Conservation (phyloP, 495 filamentous ascomycete species). For the Hyaloscypha hepaticicola region DNA sequence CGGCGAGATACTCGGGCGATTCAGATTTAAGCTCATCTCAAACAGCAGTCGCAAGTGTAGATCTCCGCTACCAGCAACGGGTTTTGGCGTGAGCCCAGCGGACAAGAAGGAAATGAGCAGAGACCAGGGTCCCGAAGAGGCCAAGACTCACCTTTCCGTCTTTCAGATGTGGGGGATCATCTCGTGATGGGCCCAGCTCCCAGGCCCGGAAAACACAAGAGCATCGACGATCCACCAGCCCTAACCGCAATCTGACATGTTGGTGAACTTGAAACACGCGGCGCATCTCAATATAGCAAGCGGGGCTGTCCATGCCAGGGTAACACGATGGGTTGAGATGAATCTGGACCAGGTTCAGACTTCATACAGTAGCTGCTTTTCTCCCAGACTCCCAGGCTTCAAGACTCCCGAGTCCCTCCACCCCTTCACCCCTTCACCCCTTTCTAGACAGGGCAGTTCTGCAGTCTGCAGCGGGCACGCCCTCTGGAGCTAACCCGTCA, state of each 20-base stretch:
- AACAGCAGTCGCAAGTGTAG: slow-evolving; percentile 7
- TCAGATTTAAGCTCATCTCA: slow-evolving; percentile 19
- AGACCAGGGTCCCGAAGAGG: neutral
- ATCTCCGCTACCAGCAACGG: slow-evolving; percentile 13
- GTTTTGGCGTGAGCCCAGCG: neutral
- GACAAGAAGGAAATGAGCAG: slow-evolving; percentile 12
- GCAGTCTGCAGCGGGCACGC: too few relatives aligned
- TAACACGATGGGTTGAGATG: neutral
- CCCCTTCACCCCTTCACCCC: too few relatives aligned
- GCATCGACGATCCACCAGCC: slow-evolving; percentile 9
- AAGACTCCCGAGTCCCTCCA: too few relatives aligned
- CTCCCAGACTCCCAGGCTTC: too few relatives aligned
- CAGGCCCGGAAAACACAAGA: neutral
- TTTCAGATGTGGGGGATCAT: slow-evolving; percentile 22
- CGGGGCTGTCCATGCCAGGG: neutral
- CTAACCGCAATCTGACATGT: slow-evolving; percentile 13
- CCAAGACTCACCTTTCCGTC: too few relatives aligned
- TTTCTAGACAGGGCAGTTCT: too few relatives aligned
- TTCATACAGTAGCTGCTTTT: neutral
- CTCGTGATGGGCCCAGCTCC: neutral
- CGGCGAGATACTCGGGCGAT: slow-evolving; percentile 28
- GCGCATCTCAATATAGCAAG: slow-evolving; percentile 2
- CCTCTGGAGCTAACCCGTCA: neutral
- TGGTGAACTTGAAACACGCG: slow-evolving; percentile 8
- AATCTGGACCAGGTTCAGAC: neutral